Evolutionary conservation across 495 filamentous ascomycete genomes (phyloP), one percentile per base, ranked within the genome.

Genomic region (Alectoria sarmentosa): DNA sequence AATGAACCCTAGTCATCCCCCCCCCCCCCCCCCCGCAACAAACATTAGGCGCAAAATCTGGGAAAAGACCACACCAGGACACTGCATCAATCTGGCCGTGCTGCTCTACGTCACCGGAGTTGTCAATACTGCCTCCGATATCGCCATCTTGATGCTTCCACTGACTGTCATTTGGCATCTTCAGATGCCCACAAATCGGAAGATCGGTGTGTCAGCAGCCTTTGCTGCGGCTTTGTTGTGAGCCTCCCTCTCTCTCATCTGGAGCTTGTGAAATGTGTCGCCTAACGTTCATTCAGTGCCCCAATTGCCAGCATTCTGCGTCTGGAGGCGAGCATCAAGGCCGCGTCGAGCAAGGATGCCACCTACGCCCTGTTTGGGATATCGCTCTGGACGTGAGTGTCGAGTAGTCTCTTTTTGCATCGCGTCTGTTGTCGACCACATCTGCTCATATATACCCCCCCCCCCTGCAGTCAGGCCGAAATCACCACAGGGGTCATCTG

Each of bases 51-150:
- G 60, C 60, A 4, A 73, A 58, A 76, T 76, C 37, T 76, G 71
- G 72, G 42, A 76, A 30, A 64, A 67, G 48, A 56, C 65, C 2
- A 59, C 66, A 21, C 66, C 69, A 19, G 76, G 76, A 17, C 69
- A 48, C 13, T 77, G 76, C 38, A 61, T 76, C 58, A 67, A 74
- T 49, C 65, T 73, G n/a, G 65, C 71, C 15, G 65, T 62, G 11
- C 59, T 75, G 6, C 71, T 79, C 30, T 66, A 73, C 28, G 69
- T 71, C 26, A 76, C 71, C 30, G 72, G 76, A 0, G 46, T 69
- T 1, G 74, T 78, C 69, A 79, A 79, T 61, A 72, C 71, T 15
- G 6, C 72, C 2, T 75, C 76, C 0, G 76, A 79, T 61, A 62
- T 74, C 21, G n/a, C 74, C n/a, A 72, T 79, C 21, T 65, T 79